A percentile compares a stretch with the other conserved stretches of the same genome.
phyloP scores from a whole-genome alignment of 805 yeast genomes.

The Hanseniaspora valbyensis region DNA sequence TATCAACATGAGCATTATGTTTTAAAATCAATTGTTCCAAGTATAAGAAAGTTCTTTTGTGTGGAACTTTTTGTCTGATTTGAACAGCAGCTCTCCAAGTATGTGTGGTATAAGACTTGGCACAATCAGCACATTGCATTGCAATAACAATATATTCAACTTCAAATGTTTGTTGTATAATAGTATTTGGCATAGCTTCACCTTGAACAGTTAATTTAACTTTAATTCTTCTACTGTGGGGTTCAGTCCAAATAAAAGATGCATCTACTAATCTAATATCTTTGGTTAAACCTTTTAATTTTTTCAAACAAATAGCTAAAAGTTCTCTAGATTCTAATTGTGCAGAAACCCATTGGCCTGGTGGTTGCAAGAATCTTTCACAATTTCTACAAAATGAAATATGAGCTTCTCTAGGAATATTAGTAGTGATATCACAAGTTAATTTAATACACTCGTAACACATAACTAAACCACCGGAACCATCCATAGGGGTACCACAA shows the following conservation, averaged over 20 bases:
- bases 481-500: constrained; percentile 98
- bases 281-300: constrained; percentile 75
- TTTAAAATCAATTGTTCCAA: constrained; percentile 89
- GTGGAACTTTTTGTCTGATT: constrained; percentile 93
- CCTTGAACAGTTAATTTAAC: constrained; percentile 91
- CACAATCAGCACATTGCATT: constrained; percentile 98
- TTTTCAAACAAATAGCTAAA: constrained; percentile 77
- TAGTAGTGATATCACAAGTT: constrained; percentile 87
- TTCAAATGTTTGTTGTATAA: constrained; percentile 87
- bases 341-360: constrained; percentile 83
- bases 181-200: constrained; percentile 84
- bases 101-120: constrained; percentile 88
- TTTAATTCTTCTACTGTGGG: constrained; percentile 90
- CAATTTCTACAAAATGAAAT: constrained; percentile 93
- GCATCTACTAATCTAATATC: constrained; percentile 79
- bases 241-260: constrained; percentile 96
- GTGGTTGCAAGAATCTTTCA: constrained; percentile 92
- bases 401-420: constrained; percentile 88
- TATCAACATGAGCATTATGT: constrained; percentile 87
- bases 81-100: constrained; percentile 98
- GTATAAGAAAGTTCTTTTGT: constrained; percentile 90
- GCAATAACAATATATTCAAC: constrained; percentile 89
- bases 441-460: constrained; percentile 94
- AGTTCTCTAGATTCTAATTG: constrained; percentile 87
- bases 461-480: constrained; percentile 85